Conservation (phyloP, 106 monocot genomes). For the Platanthera guangdongensis region DNA sequence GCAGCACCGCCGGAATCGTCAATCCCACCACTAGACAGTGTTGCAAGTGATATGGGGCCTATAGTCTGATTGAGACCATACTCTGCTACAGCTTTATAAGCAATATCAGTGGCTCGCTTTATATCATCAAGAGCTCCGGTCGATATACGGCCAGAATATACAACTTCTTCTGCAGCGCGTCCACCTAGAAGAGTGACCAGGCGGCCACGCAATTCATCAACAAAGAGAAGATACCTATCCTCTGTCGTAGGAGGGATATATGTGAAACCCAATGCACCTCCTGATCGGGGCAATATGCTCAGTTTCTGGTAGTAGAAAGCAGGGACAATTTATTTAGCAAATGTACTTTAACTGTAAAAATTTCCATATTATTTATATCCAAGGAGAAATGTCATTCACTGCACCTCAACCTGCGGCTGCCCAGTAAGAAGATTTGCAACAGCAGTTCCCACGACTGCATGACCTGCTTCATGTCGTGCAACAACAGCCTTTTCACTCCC, state of each 20-base stretch:
- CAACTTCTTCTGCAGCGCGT: slow-evolving; percentile 91
- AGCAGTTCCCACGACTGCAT: slow-evolving; percentile 96
- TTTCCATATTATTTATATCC: background rate
- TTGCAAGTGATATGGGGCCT: slow-evolving; percentile 79
- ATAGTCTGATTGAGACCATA: slow-evolving; percentile 77
- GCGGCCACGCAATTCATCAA: slow-evolving; percentile 88
- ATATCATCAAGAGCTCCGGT: slow-evolving; percentile 99
- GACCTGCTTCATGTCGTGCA: slow-evolving; percentile 95
- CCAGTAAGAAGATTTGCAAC: slow-evolving; percentile 78
- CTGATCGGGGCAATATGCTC: slow-evolving; percentile 93
- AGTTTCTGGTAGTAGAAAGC: slow-evolving; percentile 56
- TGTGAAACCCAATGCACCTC: slow-evolving; percentile 95
- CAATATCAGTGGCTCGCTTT: slow-evolving; percentile 92
- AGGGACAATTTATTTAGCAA: background rate
- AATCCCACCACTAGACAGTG: slow-evolving; percentile 82
- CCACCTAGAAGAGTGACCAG: slow-evolving; percentile 95
- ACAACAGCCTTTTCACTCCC: slow-evolving; percentile 88
- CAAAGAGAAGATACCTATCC: slow-evolving; percentile 86
- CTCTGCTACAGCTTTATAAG: slow-evolving; percentile 97
- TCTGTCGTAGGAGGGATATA: slow-evolving; percentile 92
- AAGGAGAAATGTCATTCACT: background rate
- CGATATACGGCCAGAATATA: slow-evolving; percentile 89
- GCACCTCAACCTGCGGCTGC: slow-evolving; percentile 91
- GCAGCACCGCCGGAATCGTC: slow-evolving; percentile 76
- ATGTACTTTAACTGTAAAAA: background rate